phyloP scores from a whole-genome alignment of 164 flowering plant genomes.

The Vitis rotundifolia region DNA sequence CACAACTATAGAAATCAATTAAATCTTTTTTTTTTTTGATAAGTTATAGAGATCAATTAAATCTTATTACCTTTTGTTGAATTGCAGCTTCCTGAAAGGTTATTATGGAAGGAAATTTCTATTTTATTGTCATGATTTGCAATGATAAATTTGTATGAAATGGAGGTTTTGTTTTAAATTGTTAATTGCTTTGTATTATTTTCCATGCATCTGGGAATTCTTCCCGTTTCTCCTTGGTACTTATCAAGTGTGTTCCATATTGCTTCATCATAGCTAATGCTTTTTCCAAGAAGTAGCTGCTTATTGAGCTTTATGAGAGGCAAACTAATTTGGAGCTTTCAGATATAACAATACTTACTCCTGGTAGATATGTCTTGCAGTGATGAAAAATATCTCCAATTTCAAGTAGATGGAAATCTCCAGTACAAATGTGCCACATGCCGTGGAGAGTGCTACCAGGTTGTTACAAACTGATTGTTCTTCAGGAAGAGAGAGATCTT shows the following conservation, averaged over 20 bases:
- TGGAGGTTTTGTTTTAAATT: slow-evolving; percentile 1
- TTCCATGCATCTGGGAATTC: neutral
- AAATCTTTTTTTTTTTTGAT: no score
- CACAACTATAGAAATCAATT: neutral
- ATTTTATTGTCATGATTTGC: no score
- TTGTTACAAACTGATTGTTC: slow-evolving; percentile 10
- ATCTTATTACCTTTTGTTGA: no score
- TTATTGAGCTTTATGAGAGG: neutral
- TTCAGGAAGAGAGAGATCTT: neutral
- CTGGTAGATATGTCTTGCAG: slow-evolving; percentile 42
- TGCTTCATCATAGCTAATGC: neutral
- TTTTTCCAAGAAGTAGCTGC: neutral
- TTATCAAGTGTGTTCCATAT: no score
- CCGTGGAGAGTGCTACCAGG: slow-evolving; percentile 97
- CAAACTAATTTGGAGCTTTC: neutral
- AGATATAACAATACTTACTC: slow-evolving; percentile 9
- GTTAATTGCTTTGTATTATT: neutral
- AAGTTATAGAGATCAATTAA: neutral
- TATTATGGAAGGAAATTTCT: no score
- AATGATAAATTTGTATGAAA: neutral
- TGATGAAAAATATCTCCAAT: slow-evolving; percentile 88
- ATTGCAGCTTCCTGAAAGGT: no score
- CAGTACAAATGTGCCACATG: slow-evolving; percentile 93
- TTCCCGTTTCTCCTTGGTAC: neutral
- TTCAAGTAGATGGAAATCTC: slow-evolving; percentile 85